A percentile compares a stretch with the other conserved stretches of the same genome.
phyloP scores from a whole-genome alignment of 2,329 filamentous ascomycete species.

The Penicillium sp. region DNA sequence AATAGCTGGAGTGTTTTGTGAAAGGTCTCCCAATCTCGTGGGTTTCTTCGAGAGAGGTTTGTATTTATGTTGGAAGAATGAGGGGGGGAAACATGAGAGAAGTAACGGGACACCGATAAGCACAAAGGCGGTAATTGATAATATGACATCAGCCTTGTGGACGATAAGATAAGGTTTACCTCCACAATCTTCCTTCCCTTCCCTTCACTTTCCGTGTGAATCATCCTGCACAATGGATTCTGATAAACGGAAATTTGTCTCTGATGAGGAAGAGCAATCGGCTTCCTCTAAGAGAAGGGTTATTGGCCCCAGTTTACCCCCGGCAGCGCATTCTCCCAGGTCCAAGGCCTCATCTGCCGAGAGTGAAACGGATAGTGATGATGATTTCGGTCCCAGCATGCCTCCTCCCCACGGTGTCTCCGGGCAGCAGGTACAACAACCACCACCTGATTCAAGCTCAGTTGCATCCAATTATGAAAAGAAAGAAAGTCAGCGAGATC shows the following conservation, averaged over 20 bases:
- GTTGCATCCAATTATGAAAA: conserved; percentile 23
- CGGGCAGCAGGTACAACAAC: not conserved
- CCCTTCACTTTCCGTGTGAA: not conserved
- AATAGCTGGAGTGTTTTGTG: too few species aligned
- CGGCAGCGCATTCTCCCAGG: conserved; percentile 37
- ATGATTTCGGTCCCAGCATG: conserved; percentile 46
- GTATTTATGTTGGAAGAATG: too few species aligned
- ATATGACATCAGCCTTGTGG: not conserved
- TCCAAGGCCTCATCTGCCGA: not conserved
- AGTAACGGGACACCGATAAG: not conserved
- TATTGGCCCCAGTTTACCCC: conserved; percentile 58
- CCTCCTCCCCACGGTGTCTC: conserved; percentile 29
- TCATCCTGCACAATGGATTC: not conserved
- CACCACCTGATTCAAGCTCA: not conserved
- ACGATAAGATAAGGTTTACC: not conserved
- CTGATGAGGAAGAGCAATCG: conserved; percentile 1
- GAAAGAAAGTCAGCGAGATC: conserved; percentile 65
- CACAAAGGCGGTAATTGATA: not conserved
- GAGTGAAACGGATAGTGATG: conserved; percentile 31
- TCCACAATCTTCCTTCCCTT: not conserved
- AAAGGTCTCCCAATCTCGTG: too few species aligned
- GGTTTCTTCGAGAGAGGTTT: not conserved
- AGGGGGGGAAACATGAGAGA: not conserved
- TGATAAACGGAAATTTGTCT: conserved; percentile 24
- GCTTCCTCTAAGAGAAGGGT: conserved; percentile 42